Percentiles rank a stretch among this genome's conserved stretches.
Evolutionary conservation across 768 basidiomycete species (phyloP).

Genomic region (Leccinum uliginosum): DNA sequence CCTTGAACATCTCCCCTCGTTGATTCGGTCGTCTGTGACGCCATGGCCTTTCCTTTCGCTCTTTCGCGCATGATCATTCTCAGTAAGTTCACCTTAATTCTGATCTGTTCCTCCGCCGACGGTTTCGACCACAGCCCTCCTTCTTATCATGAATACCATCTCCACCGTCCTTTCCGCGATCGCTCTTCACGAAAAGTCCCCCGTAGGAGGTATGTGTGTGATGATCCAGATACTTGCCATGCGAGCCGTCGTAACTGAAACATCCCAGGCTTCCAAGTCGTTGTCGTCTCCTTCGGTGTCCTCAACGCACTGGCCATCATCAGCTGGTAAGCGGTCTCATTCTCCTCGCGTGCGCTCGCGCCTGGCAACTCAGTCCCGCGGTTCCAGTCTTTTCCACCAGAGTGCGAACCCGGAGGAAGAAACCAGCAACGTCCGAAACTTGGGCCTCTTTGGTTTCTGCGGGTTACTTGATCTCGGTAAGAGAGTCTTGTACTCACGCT

Average conservation of each 20-base stretch:
- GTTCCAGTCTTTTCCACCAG: slow-evolving; percentile 17
- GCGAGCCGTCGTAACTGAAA: background rate
- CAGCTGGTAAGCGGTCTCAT: slow-evolving; percentile 15
- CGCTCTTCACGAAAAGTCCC: slow-evolving; percentile 18
- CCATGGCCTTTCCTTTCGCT: slow-evolving; percentile 6
- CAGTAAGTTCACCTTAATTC: slow-evolving; percentile 9
- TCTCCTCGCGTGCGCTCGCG: background rate
- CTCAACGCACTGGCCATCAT: slow-evolving; percentile 12
- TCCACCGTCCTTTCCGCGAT: slow-evolving; percentile 14
- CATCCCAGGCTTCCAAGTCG: slow-evolving; percentile 19
- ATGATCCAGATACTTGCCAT: background rate
- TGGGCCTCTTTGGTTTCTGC: slow-evolving; percentile 20
- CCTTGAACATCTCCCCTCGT: slow-evolving; percentile 3
- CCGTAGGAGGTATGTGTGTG: slow-evolving; percentile 21
- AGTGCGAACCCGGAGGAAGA: slow-evolving; percentile 11
- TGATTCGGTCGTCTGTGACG: slow-evolving; percentile 20
- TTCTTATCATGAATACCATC: slow-evolving; percentile 12
- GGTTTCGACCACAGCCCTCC: slow-evolving; percentile 10
- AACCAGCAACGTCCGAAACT: slow-evolving; percentile 20
- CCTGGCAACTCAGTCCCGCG: background rate
- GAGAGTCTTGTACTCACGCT: background rate
- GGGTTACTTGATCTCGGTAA: slow-evolving; percentile 19
- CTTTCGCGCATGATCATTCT: slow-evolving; percentile 18
- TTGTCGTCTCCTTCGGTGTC: slow-evolving; percentile 12
- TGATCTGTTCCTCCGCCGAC: background rate